A percentile compares a stretch with the other conserved stretches of the same genome.
phyloP scores from a whole-genome alignment of 148 eudicot genomes.

The Vaccinium myrtillus region DNA sequence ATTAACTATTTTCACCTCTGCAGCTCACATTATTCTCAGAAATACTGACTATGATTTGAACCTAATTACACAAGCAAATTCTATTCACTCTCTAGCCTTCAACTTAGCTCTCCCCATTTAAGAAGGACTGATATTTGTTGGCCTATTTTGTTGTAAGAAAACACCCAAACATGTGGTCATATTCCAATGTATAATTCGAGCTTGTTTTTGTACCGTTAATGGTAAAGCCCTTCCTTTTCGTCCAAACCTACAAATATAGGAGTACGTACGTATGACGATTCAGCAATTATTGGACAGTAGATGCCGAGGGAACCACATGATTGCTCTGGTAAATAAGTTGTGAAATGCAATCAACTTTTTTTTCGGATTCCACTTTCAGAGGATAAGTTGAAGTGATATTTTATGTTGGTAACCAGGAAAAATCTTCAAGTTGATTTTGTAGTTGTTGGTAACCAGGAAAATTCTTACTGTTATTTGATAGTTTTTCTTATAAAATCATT shows the following conservation, averaged over 20 bases:
- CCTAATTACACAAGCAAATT: background rate
- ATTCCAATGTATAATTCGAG: background rate
- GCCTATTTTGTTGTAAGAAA: background rate
- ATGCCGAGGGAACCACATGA: background rate
- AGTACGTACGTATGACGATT: background rate
- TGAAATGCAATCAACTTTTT: background rate
- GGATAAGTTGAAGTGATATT: background rate
- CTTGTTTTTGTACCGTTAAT: background rate
- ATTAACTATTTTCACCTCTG: too few species aligned
- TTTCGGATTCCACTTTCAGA: background rate
- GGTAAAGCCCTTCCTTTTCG: background rate
- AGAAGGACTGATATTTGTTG: background rate
- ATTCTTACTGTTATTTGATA: too few species aligned
- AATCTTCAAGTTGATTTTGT: too few species aligned
- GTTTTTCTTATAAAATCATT: too few species aligned
- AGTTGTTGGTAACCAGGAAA: too few species aligned
- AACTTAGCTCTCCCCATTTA: background rate
- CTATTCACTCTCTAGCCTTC: too few species aligned
- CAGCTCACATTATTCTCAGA: too few species aligned
- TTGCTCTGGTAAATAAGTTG: background rate
- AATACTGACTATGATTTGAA: too few species aligned
- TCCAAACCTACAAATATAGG: background rate
- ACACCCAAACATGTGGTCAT: background rate
- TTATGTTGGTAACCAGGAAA: background rate
- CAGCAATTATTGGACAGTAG: background rate